Evolutionary conservation across 169 alveolate genomes (phyloP).

Genomic region (Plasmodium knowlesi): DNA sequence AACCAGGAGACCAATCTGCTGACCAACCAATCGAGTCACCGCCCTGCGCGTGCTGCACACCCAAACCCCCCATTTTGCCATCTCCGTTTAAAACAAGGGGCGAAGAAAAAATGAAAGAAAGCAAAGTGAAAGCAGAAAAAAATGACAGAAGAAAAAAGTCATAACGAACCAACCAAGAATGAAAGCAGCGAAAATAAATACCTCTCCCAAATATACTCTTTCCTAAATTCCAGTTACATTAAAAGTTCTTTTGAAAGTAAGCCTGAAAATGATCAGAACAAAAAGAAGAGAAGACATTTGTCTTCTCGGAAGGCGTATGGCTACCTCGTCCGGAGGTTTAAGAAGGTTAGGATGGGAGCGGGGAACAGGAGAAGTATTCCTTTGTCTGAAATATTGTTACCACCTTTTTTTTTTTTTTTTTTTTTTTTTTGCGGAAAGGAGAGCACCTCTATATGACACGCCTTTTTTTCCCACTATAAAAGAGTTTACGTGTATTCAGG

Average conservation of each 20-base stretch:
- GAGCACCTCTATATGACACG: not conserved
- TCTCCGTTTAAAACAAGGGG: not conserved
- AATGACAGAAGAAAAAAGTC: conserved; percentile 60
- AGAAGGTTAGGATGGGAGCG: not conserved
- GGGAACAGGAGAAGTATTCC: not conserved
- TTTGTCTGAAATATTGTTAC: not conserved
- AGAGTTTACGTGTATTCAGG: not conserved
- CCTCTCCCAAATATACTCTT: conserved; percentile 64
- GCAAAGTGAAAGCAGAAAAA: conserved; percentile 20
- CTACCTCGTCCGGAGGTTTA: conserved; percentile 44
- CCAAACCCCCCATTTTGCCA: not conserved
- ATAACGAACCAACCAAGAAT: conserved; percentile 43
- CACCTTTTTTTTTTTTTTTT: too few relatives aligned
- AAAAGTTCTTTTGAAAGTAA: conserved; percentile 34
- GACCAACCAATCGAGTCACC: not conserved
- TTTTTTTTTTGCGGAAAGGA: too few relatives aligned
- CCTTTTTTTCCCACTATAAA: not conserved
- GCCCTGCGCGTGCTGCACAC: not conserved
- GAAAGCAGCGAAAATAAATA: conserved; percentile 64
- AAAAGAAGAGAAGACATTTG: conserved; percentile 25
- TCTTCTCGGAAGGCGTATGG: conserved; percentile 47
- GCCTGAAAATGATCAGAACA: conserved; percentile 28
- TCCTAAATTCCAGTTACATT: conserved; percentile 67
- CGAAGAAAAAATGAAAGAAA: conserved; percentile 13
- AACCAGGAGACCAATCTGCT: too few relatives aligned